Conservation (phyloP, 2,329 filamentous ascomycete species). For the Penicillium sumatraense region DNA sequence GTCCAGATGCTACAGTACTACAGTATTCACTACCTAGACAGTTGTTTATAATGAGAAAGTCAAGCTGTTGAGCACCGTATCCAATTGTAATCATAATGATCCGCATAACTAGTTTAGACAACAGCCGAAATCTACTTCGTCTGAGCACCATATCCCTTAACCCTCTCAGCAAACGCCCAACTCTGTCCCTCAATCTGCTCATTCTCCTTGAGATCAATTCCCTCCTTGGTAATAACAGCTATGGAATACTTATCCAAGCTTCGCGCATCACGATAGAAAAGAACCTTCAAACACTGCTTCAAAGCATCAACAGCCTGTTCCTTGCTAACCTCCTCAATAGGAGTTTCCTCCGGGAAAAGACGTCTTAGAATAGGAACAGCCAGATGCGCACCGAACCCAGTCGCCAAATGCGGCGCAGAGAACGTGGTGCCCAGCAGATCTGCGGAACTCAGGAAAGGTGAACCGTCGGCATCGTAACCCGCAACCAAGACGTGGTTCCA, state of each 20-base stretch:
- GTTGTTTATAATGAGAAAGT: no score
- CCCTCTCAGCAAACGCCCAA: slow-evolving; percentile 96
- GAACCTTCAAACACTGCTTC: slow-evolving; percentile 96
- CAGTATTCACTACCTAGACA: no score
- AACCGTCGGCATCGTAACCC: slow-evolving; percentile 76
- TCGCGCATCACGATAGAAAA: slow-evolving; percentile 95
- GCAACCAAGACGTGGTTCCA: slow-evolving; percentile 96
- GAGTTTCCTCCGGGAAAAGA: slow-evolving; percentile 80
- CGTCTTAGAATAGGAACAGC: slow-evolving; percentile 89
- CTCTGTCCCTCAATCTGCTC: slow-evolving; percentile 93
- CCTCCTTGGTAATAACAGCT: slow-evolving; percentile 84
- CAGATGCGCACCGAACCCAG: slow-evolving; percentile 90
- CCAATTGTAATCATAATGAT: no score
- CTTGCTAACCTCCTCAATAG: slow-evolving; percentile 70
- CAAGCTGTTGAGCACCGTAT: no score
- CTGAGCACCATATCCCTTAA: slow-evolving; percentile 94
- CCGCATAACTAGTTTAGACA: no score
- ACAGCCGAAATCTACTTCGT: slow-evolving; percentile 54
- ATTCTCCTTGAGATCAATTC: slow-evolving; percentile 80
- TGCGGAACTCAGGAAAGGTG: slow-evolving; percentile 88
- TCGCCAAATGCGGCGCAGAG: slow-evolving; percentile 83
- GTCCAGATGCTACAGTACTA: no score
- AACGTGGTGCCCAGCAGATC: slow-evolving; percentile 95
- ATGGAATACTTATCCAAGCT: slow-evolving; percentile 91
- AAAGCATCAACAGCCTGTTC: slow-evolving; percentile 81